Conservation (phyloP, 2,329 filamentous ascomycete genomes). For the Botrytis sinoallii region DNA sequence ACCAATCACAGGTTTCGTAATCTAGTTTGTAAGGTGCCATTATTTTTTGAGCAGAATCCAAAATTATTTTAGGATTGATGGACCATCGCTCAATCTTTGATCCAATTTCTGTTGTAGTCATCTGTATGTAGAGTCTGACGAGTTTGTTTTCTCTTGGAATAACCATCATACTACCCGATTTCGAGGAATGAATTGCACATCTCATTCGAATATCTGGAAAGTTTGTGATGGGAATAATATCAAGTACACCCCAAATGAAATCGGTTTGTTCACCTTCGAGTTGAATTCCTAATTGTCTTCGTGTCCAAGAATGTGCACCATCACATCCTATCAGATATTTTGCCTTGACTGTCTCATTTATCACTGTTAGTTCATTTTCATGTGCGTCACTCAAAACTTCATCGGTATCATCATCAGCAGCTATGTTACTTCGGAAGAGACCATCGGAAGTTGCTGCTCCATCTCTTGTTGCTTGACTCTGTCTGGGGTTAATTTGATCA, state of each 20-base stretch:
- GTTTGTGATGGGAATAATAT: conserved; percentile 39
- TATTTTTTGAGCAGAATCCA: conserved; percentile 61
- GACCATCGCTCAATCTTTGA: conserved; percentile 52
- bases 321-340: conserved; percentile 66
- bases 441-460: conserved; percentile 44
- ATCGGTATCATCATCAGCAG: conserved; percentile 53
- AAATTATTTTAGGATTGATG: conserved; percentile 62
- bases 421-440: conserved; percentile 57
- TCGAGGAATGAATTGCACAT: conserved; percentile 51
- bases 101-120: conserved; percentile 22
- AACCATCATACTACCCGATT: conserved; percentile 54
- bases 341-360: conserved; percentile 53
- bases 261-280: conserved; percentile 60
- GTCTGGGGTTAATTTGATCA: conserved; percentile 53
- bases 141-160: conserved; percentile 57
- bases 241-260: conserved; percentile 56
- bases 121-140: conserved; percentile 52
- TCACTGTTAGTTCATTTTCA: conserved; percentile 41
- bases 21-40: conserved; percentile 64
- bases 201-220: conserved; percentile 63
- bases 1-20: conserved; percentile 63
- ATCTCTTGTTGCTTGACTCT: conserved; percentile 39
- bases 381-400: conserved; percentile 42
- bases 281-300: conserved; percentile 49
- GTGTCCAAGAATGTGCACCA: conserved; percentile 51